Percentiles rank a stretch among this genome's conserved stretches.
Evolutionary conservation across 2,329 filamentous ascomycete genomes (phyloP).

Genomic region (Fusarium neocosmosporiellum): DNA sequence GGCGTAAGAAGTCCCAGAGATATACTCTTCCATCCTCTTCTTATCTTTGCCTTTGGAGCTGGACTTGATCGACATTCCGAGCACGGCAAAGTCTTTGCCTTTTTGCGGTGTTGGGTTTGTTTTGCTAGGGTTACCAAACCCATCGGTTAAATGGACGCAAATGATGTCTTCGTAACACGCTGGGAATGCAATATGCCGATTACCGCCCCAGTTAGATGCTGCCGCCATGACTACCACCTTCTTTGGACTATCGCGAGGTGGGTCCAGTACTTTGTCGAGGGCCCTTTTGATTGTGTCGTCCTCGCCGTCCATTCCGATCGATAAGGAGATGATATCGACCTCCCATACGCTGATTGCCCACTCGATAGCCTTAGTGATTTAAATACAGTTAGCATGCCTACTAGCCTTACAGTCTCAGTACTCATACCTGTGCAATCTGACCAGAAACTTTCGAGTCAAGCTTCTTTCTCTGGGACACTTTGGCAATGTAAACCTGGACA

Average conservation of each 20-base stretch:
- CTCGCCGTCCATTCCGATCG: background rate
- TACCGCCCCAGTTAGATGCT: background rate
- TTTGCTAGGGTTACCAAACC: background rate
- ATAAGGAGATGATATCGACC: background rate
- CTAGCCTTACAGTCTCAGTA: no score
- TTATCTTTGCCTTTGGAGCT: background rate
- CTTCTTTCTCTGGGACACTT: background rate
- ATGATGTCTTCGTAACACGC: background rate
- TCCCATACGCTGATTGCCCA: background rate
- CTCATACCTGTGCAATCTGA: background rate
- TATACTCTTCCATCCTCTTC: background rate
- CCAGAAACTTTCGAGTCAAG: fast-evolving
- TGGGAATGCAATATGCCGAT: background rate
- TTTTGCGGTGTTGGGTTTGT: background rate
- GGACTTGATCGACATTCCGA: background rate
- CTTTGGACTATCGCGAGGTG: background rate
- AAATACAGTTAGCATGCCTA: no score
- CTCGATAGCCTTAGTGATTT: no score
- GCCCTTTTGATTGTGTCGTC: background rate
- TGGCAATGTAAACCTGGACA: background rate
- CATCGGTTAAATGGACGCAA: background rate
- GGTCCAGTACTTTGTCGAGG: background rate
- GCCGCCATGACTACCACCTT: background rate
- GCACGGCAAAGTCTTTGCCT: background rate
- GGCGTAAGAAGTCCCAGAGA: background rate